phyloP scores from a whole-genome alignment of 441 rosid species.

The Viola pubescens region DNA sequence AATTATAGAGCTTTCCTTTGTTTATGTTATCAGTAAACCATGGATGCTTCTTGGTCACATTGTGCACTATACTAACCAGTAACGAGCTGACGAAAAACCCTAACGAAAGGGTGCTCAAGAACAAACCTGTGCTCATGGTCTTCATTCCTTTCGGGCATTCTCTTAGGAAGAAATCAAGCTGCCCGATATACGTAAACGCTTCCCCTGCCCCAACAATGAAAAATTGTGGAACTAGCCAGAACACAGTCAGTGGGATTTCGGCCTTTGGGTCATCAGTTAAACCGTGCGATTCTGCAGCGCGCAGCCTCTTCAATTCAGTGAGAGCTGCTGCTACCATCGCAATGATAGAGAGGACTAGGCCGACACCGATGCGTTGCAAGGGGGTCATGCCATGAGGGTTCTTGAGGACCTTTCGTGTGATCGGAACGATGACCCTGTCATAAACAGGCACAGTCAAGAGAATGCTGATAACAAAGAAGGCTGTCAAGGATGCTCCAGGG shows the following conservation, averaged over 20 bases:
- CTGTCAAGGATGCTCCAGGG: constrained; percentile 66
- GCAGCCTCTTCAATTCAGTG: constrained; percentile 48
- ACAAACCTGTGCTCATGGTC: constrained; percentile 84
- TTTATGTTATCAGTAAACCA: constrained; percentile 80
- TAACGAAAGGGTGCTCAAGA: constrained; percentile 70
- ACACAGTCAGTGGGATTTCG: constrained; percentile 55
- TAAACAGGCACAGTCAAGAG: constrained; percentile 72
- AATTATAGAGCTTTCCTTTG: constrained; percentile 60
- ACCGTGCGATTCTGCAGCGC: constrained; percentile 32
- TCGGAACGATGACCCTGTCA: constrained; percentile 48
- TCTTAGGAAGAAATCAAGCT: constrained; percentile 75
- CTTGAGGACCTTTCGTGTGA: constrained; percentile 38
- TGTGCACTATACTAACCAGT: constrained; percentile 62
- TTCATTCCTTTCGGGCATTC: constrained; percentile 97
- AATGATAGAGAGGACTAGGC: constrained; percentile 38
- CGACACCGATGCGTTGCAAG: constrained; percentile 62
- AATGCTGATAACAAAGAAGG: constrained; percentile 70
- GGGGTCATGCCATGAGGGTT: constrained; percentile 74
- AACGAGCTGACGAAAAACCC: constrained; percentile 77
- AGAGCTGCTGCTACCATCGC: constrained; percentile 72
- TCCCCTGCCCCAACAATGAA: constrained; percentile 76
- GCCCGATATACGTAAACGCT: constrained; percentile 75
- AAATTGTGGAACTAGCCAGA: constrained; percentile 75
- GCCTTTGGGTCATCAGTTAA: constrained; percentile 30
- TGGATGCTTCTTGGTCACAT: constrained; percentile 40